Base-by-base conservation (phyloP, 495 filamentous ascomycete genomes). In the Penicillium goetzii region DNA sequence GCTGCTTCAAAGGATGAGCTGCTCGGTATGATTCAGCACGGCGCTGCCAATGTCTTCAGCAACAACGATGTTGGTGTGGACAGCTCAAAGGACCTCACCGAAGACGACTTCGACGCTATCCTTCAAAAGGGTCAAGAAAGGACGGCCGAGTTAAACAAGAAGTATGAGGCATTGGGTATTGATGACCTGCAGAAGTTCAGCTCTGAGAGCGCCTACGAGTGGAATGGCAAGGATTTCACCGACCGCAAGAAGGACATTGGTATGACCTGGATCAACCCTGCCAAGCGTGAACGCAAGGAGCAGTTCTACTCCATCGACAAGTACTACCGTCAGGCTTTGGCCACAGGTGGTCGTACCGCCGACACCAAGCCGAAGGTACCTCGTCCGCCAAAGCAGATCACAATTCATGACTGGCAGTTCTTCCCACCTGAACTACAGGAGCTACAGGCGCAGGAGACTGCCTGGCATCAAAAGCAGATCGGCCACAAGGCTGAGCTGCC, bases 181-280 rank as follows among this genome's bases (percentile, higher is more conserved):
- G 96, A 99, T 74, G 96, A 99, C 64, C 78, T 99, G 19, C 96
- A 98, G 69, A 99, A 97, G 73, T 98, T 99, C 77, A 93, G 89
- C 4, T 96, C 93, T 0, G 96, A 99, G 67, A 96, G 92, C 47
- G 90, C 93, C 0, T 99, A 99, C 63, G 94, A 98, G 72, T 99
- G 96, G 96, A 98, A 99, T 65, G 96, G 96, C 30, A 88, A 97
- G 73, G 91, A 93, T 68, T 99, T 98, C 68, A 91, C 92, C 8
- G 82, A 85, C 49, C 86, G 88, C 57, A 97, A 96, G 80, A 97
- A 97, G 71, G 94, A 97, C 47, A 91, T 99, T 62, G 92, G 92
- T 40, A 84, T 97, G 33, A 96, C 83, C 72, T 99, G 96, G 96
- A 99, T 99, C 80, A 97, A 99, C 70, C 96, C 96, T 3, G 88